These are phyloP conservation scores for Cytospora piceicola DNA, from an alignment of 2,329 filamentous ascomycete genomes.

Conservation along the genomic window DNA sequence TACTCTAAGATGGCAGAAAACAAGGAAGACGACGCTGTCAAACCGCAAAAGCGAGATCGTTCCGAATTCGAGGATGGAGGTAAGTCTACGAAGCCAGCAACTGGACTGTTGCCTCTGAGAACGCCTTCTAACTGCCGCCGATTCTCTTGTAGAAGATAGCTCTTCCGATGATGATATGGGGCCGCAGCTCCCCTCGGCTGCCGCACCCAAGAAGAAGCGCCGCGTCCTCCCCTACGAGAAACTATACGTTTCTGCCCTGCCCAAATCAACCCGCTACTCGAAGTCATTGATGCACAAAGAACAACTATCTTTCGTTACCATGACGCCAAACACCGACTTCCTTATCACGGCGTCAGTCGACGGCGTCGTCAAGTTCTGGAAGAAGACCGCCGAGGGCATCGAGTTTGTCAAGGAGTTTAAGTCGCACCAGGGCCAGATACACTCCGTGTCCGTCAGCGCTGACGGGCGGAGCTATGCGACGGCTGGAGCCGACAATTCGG, in stretches of 20 bases:
- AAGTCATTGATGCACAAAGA: conserved; percentile 99
- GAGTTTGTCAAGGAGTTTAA: conserved; percentile 99
- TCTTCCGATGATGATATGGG: conserved; percentile 88
- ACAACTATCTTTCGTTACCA: conserved; percentile 82
- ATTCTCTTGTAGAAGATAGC: conserved; percentile 49
- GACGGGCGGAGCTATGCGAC: conserved; percentile 95
- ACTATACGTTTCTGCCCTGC: conserved; percentile 88
- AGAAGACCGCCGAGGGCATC: conserved; percentile 86
- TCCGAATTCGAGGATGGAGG: conserved; percentile 56
- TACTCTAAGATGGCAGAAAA: conserved; percentile 39
- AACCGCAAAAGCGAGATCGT: conserved; percentile 59
- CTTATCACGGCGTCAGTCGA: conserved; percentile 92
- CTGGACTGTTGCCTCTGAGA: neutral
- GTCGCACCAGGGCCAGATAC: conserved; percentile 85
- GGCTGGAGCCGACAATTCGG: conserved; percentile 74
- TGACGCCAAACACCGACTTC: conserved; percentile 92
- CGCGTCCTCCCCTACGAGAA: conserved; percentile 92
- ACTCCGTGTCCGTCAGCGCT: conserved; percentile 79
- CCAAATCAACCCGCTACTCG: conserved; percentile 79
- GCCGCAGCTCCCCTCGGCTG: conserved; percentile 81
- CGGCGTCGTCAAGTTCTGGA: conserved; percentile 99
- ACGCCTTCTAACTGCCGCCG: conserved; percentile 11
- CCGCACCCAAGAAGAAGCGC: conserved; percentile 85
- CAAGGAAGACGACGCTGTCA: conserved; percentile 38
- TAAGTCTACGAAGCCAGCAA: conserved; percentile 33